Conservation (phyloP, 768 basidiomycete species). For the Hygrocybe punicea region DNA sequence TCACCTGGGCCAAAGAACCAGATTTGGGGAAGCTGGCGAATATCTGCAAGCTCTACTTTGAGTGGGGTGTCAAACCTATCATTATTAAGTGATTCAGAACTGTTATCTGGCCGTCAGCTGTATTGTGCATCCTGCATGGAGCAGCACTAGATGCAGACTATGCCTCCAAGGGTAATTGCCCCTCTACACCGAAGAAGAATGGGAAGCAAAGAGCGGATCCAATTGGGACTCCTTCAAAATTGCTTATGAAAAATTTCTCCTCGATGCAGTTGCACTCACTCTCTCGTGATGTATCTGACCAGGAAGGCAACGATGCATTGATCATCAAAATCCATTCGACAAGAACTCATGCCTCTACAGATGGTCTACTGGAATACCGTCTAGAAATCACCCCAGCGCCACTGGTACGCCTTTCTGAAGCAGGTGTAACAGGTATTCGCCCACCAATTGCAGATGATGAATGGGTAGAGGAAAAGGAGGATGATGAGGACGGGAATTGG, state of each 20-base stretch:
- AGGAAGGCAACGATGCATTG: conserved; percentile 43
- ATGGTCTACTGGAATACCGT: conserved; percentile 72
- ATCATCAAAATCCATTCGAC: conserved; percentile 64
- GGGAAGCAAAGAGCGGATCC: conserved; percentile 20
- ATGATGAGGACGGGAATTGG: conserved; percentile 37
- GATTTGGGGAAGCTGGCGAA: conserved; percentile 69
- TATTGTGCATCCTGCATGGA: conserved; percentile 69
- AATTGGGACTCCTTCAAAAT: conserved; percentile 50
- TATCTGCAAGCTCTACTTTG: conserved; percentile 83
- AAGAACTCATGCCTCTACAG: conserved; percentile 68
- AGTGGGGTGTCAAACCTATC: conserved; percentile 83
- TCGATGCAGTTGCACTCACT: conserved; percentile 36
- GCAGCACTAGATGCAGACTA: conserved; percentile 51
- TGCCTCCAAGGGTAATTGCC: conserved; percentile 11
- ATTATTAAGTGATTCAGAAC: conserved; percentile 84
- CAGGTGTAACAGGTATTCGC: conserved; percentile 63
- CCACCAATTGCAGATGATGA: conserved; percentile 42
- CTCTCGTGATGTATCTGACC: conserved; percentile 17
- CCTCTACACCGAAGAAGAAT: conserved; percentile 42
- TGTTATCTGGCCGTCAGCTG: conserved; percentile 73
- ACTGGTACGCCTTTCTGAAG: conserved; percentile 62
- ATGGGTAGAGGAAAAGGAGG: conserved; percentile 47
- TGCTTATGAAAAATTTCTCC: conserved; percentile 57
- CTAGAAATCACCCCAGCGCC: conserved; percentile 67
- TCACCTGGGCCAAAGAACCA: conserved; percentile 57